Conservation (phyloP, 371 early-diverging fungal genomes). For the Mortierella polycephala region DNA sequence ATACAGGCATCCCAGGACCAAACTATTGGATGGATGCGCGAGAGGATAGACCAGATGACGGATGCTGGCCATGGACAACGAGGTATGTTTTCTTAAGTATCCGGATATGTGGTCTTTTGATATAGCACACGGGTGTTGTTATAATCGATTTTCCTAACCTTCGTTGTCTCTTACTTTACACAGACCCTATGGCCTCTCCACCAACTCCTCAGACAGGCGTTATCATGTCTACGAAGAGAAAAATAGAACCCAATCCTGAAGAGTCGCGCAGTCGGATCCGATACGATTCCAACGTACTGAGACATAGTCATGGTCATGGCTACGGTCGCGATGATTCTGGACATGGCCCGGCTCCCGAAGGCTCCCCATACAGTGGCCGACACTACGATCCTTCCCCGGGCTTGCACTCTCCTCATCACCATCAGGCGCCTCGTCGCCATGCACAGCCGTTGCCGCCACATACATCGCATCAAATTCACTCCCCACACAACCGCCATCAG, state of each 20-base stretch:
- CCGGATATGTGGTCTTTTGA: too few species aligned
- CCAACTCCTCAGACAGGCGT: constrained; percentile 12
- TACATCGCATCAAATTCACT: too few species aligned
- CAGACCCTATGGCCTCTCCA: constrained; percentile 12
- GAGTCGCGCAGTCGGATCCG: constrained; percentile 13
- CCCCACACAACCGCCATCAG: too few species aligned
- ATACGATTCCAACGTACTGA: constrained; percentile 3
- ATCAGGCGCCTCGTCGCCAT: not conserved
- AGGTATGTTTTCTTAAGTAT: constrained; percentile 11
- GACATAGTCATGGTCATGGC: constrained; percentile 2
- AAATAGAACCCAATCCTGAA: constrained; percentile 10
- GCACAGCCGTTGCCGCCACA: too few species aligned
- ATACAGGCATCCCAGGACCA: constrained; percentile 30
- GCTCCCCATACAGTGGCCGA: not conserved
- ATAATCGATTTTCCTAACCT: not conserved
- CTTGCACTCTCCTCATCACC: not conserved
- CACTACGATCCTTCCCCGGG: not conserved
- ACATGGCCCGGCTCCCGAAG: not conserved
- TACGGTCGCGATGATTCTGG: not conserved
- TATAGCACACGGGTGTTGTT: not conserved
- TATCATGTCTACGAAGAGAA: constrained; percentile 10
- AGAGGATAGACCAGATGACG: constrained; percentile 34
- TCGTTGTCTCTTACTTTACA: not conserved
- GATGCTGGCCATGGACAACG: constrained; percentile 13
- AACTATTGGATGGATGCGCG: constrained; percentile 49